Evolutionary conservation across 306 rosid species (phyloP).

Genomic region (Vigna angularis): DNA sequence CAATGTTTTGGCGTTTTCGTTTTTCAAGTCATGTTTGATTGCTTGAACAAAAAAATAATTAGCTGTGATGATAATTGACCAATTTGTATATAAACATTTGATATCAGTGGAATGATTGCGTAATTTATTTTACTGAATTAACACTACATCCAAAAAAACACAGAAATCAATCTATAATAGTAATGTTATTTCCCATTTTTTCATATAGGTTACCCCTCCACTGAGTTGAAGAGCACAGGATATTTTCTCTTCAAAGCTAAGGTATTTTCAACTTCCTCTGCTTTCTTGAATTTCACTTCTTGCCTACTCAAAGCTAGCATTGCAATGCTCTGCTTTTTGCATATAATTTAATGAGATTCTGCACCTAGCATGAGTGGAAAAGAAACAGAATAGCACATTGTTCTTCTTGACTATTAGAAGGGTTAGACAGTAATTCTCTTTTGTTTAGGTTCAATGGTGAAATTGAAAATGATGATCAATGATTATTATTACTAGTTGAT

Average conservation of each 20-base stretch:
- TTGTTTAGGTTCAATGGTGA: conserved; percentile 30
- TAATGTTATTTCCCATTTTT: background rate
- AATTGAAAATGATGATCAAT: conserved; percentile 41
- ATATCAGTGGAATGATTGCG: conserved; percentile 43
- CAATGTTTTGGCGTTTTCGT: conserved; percentile 16
- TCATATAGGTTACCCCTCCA: background rate
- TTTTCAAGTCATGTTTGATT: conserved; percentile 24
- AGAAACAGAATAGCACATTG: background rate
- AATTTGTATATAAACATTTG: conserved; percentile 24
- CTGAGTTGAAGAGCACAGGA: conserved; percentile 40
- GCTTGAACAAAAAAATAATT: conserved; percentile 31
- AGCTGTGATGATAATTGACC: conserved; percentile 24
- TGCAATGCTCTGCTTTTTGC: conserved; percentile 27
- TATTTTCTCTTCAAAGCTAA: conserved; percentile 76
- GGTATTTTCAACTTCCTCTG: conserved; percentile 47
- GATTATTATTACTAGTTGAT: conserved; percentile 41
- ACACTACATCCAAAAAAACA: conserved; percentile 32
- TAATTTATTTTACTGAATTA: conserved; percentile 25
- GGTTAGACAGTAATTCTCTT: conserved; percentile 25
- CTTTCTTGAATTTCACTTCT: conserved; percentile 60
- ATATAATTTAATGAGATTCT: conserved; percentile 39
- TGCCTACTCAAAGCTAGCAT: conserved; percentile 69
- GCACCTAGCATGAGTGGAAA: conserved; percentile 52
- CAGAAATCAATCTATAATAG: conserved; percentile 39
- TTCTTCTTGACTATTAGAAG: background rate